Conservation (phyloP, 441 rosid species). For the Pelargonium fulgidum region DNA sequence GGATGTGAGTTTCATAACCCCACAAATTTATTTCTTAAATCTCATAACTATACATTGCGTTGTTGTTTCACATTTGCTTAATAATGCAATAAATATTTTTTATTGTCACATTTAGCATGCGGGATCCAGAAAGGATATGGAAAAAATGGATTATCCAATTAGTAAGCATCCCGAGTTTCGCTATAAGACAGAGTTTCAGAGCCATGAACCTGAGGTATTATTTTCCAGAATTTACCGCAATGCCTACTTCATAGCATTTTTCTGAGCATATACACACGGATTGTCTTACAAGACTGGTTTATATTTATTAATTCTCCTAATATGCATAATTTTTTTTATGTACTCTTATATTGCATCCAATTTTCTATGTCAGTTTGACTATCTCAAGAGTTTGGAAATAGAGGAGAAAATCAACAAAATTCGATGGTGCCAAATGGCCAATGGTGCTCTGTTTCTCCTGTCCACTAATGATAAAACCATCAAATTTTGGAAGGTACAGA, state of each 20-base stretch:
- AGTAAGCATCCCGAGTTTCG: conserved; percentile 67
- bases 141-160: conserved; percentile 52
- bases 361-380: conserved; percentile 85
- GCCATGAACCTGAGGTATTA: conserved; percentile 93
- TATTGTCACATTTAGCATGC: conserved; percentile 43
- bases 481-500: conserved; percentile 27
- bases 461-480: conserved; percentile 93
- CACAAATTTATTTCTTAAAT: conserved; percentile 6
- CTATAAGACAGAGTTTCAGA: conserved; percentile 86
- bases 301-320: too few relatives aligned
- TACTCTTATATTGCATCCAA: too few relatives aligned
- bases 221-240: too few relatives aligned
- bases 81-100: conserved; percentile 17
- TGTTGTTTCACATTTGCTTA: conserved; percentile 10
- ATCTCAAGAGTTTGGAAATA: conserved; percentile 96
- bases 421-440: conserved; percentile 89
- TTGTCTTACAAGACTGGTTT: too few relatives aligned
- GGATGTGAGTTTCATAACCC: conserved; percentile 35
- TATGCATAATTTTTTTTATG: too few relatives aligned
- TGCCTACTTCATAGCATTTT: too few relatives aligned
- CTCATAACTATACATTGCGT: neutral
- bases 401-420: conserved; percentile 97
- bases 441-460: conserved; percentile 79
- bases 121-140: conserved; percentile 62
- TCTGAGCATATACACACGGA: too few relatives aligned